phyloP scores from a whole-genome alignment of 495 filamentous ascomycete species.

The Penicillium fimorum region DNA sequence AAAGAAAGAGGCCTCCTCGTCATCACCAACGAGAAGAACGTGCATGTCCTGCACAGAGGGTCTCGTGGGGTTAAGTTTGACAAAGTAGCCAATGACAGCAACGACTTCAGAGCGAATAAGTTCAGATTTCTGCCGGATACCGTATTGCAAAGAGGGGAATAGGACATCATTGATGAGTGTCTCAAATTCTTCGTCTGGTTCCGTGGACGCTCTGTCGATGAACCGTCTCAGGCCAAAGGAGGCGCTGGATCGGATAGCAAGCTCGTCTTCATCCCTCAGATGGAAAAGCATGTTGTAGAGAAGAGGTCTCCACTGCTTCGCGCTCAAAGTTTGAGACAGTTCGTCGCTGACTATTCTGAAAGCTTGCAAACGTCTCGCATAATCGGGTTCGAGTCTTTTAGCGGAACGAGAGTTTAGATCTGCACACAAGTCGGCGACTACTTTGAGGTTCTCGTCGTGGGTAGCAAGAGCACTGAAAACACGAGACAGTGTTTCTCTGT shows the following conservation, averaged over 20 bases:
- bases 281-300: conserved; percentile 88
- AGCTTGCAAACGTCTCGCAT: conserved; percentile 72
- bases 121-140: conserved; percentile 74
- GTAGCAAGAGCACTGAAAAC: conserved; percentile 68
- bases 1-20: conserved; percentile 92
- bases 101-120: conserved; percentile 80
- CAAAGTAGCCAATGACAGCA: conserved; percentile 70
- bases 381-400: conserved; percentile 76
- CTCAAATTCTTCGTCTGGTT: conserved; percentile 39
- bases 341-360: conserved; percentile 69
- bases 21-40: conserved; percentile 67
- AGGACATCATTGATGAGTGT: conserved; percentile 61
- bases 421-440: conserved; percentile 68
- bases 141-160: conserved; percentile 71
- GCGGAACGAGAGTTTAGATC: conserved; percentile 75
- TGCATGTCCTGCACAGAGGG: conserved; percentile 70
- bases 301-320: conserved; percentile 87
- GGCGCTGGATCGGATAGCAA: conserved; percentile 81
- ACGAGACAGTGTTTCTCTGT: conserved; percentile 66
- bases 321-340: conserved; percentile 51
- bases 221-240: conserved; percentile 80
- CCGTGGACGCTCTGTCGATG: conserved; percentile 54
- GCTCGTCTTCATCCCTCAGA: conserved; percentile 82
- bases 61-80: conserved; percentile 68
- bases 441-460: conserved; percentile 55